Conservation (phyloP, 768 basidiomycete species). For the Tylopilus rubrobrunneus region DNA sequence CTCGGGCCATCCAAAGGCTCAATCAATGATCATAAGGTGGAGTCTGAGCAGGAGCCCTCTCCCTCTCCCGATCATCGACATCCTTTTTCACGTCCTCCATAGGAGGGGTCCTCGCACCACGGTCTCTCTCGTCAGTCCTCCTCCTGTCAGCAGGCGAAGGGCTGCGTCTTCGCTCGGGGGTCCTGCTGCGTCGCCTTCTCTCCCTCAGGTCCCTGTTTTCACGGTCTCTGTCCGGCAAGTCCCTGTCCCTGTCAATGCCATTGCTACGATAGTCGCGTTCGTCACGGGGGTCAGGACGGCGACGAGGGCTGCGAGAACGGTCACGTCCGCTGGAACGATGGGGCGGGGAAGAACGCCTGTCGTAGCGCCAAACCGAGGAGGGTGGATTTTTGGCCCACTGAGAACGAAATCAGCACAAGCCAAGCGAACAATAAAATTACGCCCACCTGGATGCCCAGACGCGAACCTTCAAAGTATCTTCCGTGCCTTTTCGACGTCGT, state of each 20-base stretch:
- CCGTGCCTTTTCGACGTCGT: constrained; percentile 55
- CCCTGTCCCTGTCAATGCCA: constrained; percentile 34
- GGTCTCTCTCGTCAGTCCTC: constrained; percentile 46
- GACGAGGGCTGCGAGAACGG: constrained; percentile 54
- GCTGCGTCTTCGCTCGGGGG: constrained; percentile 45
- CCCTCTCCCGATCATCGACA: constrained; percentile 47
- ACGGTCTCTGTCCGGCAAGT: constrained; percentile 29
- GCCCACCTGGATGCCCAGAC: constrained; percentile 70
- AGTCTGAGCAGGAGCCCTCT: constrained; percentile 45
- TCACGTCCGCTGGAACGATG: constrained; percentile 39
- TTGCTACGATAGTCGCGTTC: constrained; percentile 38
- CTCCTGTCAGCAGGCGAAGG: constrained; percentile 38
- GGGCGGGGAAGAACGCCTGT: constrained; percentile 50
- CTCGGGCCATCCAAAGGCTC: constrained; percentile 14
- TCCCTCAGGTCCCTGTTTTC: constrained; percentile 41
- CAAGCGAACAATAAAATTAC: background rate
- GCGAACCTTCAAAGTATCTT: constrained; percentile 66
- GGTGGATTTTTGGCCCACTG: constrained; percentile 85
- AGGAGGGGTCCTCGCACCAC: constrained; percentile 48
- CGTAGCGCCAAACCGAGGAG: constrained; percentile 77
- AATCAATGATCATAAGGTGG: constrained; percentile 59
- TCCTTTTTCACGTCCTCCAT: constrained; percentile 40
- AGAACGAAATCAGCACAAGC: background rate
- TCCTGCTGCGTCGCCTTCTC: constrained; percentile 47
- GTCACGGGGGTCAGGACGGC: constrained; percentile 36